These are phyloP conservation scores for Sporisorium scitamineum DNA, from an alignment of 1,284 basidiomycete genomes.

Conservation along the genomic window DNA sequence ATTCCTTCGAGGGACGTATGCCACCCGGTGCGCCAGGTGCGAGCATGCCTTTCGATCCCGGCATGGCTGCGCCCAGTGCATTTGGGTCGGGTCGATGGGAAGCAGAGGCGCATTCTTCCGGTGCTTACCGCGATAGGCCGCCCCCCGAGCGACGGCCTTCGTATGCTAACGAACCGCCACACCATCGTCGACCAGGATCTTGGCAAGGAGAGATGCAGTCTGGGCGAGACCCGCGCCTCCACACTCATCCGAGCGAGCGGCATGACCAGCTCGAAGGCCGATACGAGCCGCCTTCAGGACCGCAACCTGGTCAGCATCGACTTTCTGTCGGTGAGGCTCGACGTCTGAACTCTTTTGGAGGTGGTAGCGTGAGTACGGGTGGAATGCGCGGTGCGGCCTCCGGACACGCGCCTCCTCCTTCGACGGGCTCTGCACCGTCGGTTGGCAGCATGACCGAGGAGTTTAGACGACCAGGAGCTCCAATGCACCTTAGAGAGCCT, in stretches of 20 bases:
- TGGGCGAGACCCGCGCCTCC: constrained; percentile 5
- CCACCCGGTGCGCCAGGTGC: constrained; percentile 5
- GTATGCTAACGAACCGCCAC: constrained; percentile 14
- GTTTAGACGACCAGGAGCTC: constrained; percentile 33
- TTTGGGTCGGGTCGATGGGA: constrained; percentile 30
- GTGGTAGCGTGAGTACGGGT: neutral
- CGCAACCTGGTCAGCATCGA: constrained; percentile 6
- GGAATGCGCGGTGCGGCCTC: constrained; percentile 6
- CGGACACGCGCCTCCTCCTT: constrained; percentile 1
- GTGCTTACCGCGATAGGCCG: constrained; percentile 12
- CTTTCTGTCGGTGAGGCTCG: constrained; percentile 16
- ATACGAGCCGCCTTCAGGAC: constrained; percentile 15
- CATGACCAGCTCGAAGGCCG: constrained; percentile 9
- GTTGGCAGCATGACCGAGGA: constrained; percentile 26
- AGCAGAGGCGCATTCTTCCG: constrained; percentile 7
- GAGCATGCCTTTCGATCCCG: constrained; percentile 3
- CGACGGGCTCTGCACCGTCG: neutral
- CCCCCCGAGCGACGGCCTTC: constrained; percentile 22
- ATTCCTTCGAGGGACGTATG: constrained; percentile 17
- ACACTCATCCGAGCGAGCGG: constrained; percentile 11
- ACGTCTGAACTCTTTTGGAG: constrained; percentile 18
- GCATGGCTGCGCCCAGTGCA: neutral
- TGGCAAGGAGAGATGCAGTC: constrained; percentile 27
- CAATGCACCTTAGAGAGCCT: constrained; percentile 19
- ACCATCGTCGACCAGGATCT: constrained; percentile 12